Conservation (phyloP, 148 eudicot genomes). For the Diospyros lotus region DNA sequence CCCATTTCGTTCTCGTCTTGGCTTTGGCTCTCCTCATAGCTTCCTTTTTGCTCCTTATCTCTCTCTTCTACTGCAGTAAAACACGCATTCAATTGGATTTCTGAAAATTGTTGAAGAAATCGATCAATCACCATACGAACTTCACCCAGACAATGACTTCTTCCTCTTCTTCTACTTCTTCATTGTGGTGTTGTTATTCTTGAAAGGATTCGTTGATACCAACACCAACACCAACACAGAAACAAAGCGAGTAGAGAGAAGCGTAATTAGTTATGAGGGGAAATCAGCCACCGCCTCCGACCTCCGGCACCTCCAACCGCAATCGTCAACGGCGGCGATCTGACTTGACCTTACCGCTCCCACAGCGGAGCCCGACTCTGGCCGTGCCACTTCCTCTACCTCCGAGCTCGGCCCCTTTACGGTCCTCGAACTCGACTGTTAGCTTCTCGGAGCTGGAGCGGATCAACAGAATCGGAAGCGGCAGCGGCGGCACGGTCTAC, state of each 20-base stretch:
- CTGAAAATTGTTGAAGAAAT: background rate
- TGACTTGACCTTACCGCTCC: background rate
- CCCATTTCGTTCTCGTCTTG: background rate
- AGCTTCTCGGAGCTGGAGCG: background rate
- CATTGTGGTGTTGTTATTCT: background rate
- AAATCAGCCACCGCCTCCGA: background rate
- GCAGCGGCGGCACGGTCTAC: too few relatives aligned
- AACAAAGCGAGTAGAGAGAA: background rate
- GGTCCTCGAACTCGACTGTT: background rate
- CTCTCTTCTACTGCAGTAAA: background rate
- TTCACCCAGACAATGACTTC: too few relatives aligned
- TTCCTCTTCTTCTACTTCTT: too few relatives aligned
- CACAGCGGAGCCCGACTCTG: background rate
- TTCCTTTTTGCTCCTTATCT: background rate
- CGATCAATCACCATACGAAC: too few relatives aligned
- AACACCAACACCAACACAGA: background rate
- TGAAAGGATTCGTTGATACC: background rate
- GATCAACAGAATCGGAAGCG: too few relatives aligned
- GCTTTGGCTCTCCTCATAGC: background rate
- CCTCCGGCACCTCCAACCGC: background rate
- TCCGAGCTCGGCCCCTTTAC: background rate
- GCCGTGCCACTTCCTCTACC: background rate
- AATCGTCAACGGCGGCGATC: background rate
- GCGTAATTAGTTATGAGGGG: background rate
- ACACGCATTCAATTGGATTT: background rate